Base-by-base conservation (phyloP, 805 yeast genomes). In the Barnettozyma sp. region DNA sequence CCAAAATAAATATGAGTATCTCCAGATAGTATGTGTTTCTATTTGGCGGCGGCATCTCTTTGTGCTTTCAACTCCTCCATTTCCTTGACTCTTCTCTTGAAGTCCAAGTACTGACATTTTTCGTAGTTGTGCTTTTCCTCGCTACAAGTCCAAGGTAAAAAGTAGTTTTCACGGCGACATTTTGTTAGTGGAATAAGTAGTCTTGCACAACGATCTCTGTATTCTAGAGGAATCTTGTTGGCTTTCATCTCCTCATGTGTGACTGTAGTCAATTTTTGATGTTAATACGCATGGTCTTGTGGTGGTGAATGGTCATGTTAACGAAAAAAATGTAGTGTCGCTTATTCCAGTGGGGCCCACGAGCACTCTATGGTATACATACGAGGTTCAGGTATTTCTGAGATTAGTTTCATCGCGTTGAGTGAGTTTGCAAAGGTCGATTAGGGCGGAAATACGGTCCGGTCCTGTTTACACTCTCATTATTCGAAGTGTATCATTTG, bases 51-150 rank as follows among this genome's bases (percentile, higher is more conserved):
- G 14, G 33, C 36, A 12, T 35, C 38, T 38, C 38, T 34, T 29
- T 26, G 22, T 26, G 54, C 70, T 56, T 76, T 78, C 47, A 68
- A 61, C 40, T 68, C 69, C 52, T 75, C 71, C 58, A 82, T 66
- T 62, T 81, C 88, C 54, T 76, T 68, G 40, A 81, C 83, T 61
- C 95, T 74, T 65, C 92, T 74, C 56, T 77, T 71, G 65, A 80
- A 83, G 56, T 85, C 94, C 58, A 78, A 59, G 57, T 81, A 81
- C 60, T 84, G 82, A 59, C 95, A 84, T 55, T 82, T 82, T 59
- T 84, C 95, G 68, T 87, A 85, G 27, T 69, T 77, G 49, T 85
- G 94, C 56, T 86, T 76, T 62, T 80, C 85, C 45, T 80, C 80
- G 40, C 71, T 67, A 50, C 95, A 84, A 49, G 73, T 76, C 82